These are phyloP conservation scores for Amaranthus hypochondriacus DNA, from an alignment of 148 eudicot species.

Conservation along the genomic window DNA sequence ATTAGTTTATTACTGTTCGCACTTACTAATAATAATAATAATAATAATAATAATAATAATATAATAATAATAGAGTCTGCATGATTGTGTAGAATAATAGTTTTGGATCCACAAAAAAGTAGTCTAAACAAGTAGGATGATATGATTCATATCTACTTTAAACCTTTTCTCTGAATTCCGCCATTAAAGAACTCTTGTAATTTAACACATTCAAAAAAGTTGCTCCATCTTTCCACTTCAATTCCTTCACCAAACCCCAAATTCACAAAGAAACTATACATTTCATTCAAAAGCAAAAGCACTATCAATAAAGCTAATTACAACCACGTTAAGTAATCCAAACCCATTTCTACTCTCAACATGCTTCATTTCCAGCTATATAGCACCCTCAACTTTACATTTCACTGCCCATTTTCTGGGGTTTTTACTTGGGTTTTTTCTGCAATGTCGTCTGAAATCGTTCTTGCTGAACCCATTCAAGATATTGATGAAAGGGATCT, in stretches of 20 bases:
- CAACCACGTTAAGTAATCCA: conserved; percentile 38
- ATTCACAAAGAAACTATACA: background rate
- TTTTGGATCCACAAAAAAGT: too few species aligned
- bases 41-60: too few species aligned
- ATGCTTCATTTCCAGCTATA: too few species aligned
- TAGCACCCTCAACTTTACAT: background rate
- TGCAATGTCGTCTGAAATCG: conserved; percentile 55
- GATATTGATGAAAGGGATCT: conserved; percentile 22
- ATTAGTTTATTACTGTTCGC: too few species aligned
- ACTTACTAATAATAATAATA: too few species aligned
- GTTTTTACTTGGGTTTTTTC: background rate
- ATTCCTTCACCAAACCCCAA: conserved; percentile 15
- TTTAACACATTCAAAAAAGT: conserved; percentile 28
- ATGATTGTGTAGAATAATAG: too few species aligned
- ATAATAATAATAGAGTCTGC: too few species aligned
- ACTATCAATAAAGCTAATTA: conserved; percentile 21
- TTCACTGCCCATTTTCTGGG: conserved; percentile 14
- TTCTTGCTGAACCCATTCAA: conserved; percentile 53
- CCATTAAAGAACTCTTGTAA: background rate
- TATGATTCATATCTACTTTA: too few species aligned
- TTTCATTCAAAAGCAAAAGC: conserved; percentile 7
- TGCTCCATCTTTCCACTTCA: conserved; percentile 4
- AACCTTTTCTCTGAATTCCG: too few species aligned
- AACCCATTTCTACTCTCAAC: too few species aligned
- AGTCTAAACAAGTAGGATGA: too few species aligned